Evolutionary conservation across 345 rosid genomes (phyloP).

Genomic region (Ricinus communis): DNA sequence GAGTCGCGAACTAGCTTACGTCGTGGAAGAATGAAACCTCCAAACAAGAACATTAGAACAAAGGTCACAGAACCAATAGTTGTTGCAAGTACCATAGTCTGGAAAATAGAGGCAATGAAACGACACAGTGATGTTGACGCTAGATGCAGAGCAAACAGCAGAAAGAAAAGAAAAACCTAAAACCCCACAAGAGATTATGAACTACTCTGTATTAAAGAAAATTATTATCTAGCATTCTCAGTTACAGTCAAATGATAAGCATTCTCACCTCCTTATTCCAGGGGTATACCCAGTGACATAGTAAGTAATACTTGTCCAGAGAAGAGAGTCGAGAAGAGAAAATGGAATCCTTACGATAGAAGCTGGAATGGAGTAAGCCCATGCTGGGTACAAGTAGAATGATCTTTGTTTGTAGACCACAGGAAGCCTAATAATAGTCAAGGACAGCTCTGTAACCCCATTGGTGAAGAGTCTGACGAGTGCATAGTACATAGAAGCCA

Average conservation of each 20-base stretch:
- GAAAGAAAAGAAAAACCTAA: constrained; percentile 63
- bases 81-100: constrained; percentile 47
- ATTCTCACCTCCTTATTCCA: constrained; percentile 37
- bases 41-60: constrained; percentile 44
- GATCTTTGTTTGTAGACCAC: constrained; percentile 48
- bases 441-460: constrained; percentile 48
- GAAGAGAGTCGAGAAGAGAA: constrained; percentile 36
- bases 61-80: constrained; percentile 48
- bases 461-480: constrained; percentile 36
- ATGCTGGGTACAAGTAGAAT: constrained; percentile 43
- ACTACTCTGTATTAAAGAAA: too few species aligned
- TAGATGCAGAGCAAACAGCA: constrained; percentile 59
- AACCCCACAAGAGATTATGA: too few species aligned
- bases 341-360: constrained; percentile 43
- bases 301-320: constrained; percentile 50
- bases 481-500: constrained; percentile 39
- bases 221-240: too few species aligned
- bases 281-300: constrained; percentile 53
- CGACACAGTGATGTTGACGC: constrained; percentile 71
- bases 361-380: constrained; percentile 56
- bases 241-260: neutral
- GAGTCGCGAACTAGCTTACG: constrained; percentile 35
- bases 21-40: constrained; percentile 62
- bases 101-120: constrained; percentile 58
- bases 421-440: constrained; percentile 43